These are phyloP conservation scores for Candida succiphila DNA, from an alignment of 805 yeast genomes.

Conservation along the genomic window DNA sequence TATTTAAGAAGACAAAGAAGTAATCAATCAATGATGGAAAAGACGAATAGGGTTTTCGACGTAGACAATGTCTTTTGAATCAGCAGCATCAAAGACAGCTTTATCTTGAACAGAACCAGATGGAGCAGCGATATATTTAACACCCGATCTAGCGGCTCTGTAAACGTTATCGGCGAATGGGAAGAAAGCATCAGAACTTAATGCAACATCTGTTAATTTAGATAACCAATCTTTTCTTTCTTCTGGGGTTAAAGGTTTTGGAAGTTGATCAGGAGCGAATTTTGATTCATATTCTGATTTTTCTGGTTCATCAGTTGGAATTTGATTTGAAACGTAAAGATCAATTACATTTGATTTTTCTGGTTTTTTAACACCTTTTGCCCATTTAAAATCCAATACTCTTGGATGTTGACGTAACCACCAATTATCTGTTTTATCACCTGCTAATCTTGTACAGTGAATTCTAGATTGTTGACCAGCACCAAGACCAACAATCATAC, in stretches of 20 bases:
- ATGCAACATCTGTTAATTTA: conserved; percentile 76
- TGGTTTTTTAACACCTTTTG: conserved; percentile 96
- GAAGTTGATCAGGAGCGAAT: conserved; percentile 73
- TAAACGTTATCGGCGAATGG: conserved; percentile 99
- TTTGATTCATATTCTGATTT: conserved; percentile 85
- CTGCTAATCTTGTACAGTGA: conserved; percentile 98
- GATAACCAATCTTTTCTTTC: conserved; percentile 86
- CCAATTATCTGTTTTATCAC: conserved; percentile 99
- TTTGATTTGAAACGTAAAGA: conserved; percentile 81
- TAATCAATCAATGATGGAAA: conserved; percentile 74
- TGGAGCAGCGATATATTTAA: conserved; percentile 92
- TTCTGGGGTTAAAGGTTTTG: conserved; percentile 68
- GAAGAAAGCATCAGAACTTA: conserved; percentile 98
- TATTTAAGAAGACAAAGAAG: not conserved
- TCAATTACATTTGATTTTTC: conserved; percentile 98
- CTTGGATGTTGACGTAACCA: conserved; percentile 98
- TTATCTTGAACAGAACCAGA: conserved; percentile 97
- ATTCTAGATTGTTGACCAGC: conserved; percentile 99
- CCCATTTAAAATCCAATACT: conserved; percentile 92
- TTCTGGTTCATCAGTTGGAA: conserved; percentile 89
- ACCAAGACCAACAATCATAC: conserved; percentile 98
- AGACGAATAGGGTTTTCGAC: conserved; percentile 96
- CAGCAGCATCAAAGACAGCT: conserved; percentile 94
- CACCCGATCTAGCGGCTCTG: conserved; percentile 96
- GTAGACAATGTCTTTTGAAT: conserved; percentile 79